These are phyloP conservation scores for Saccharomycopsis olivae DNA, from an alignment of 805 yeast species.

Conservation along the genomic window DNA sequence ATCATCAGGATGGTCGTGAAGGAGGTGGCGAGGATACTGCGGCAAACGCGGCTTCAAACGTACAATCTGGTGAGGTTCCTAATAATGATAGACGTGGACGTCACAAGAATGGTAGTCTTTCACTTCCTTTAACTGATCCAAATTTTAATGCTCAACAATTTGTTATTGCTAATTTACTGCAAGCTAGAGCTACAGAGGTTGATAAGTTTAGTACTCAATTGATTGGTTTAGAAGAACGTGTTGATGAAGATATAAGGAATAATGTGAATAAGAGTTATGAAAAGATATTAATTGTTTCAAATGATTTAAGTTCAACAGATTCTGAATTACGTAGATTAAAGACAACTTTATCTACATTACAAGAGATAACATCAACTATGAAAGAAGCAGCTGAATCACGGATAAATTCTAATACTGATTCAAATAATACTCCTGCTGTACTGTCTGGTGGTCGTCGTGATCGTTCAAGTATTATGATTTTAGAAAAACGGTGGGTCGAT, in stretches of 20 bases:
- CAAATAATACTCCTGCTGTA: constrained; percentile 3
- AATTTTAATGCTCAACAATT: constrained; percentile 38
- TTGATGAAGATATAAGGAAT: constrained; percentile 46
- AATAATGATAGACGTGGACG: constrained; percentile 15
- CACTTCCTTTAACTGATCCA: constrained; percentile 29
- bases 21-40: background rate
- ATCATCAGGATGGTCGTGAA: constrained; percentile 4
- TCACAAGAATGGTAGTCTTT: constrained; percentile 16
- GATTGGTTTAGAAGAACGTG: constrained; percentile 34
- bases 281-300: constrained; percentile 47
- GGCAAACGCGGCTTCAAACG: background rate
- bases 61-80: constrained; percentile 7
- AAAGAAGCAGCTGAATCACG: constrained; percentile 50
- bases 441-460: constrained; percentile 33
- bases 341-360: constrained; percentile 45
- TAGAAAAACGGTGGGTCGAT: constrained; percentile 74
- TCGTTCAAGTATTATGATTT: constrained; percentile 57
- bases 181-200: constrained; percentile 62
- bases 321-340: constrained; percentile 54
- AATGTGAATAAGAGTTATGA: constrained; percentile 54
- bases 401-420: constrained; percentile 20
- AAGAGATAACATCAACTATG: constrained; percentile 49
- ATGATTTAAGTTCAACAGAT: constrained; percentile 53
- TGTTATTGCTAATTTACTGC: constrained; percentile 40
- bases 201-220: constrained; percentile 56